Evolutionary conservation across 1,139 yeast species (phyloP).

Genomic region (Yamadazyma jaroonii): DNA sequence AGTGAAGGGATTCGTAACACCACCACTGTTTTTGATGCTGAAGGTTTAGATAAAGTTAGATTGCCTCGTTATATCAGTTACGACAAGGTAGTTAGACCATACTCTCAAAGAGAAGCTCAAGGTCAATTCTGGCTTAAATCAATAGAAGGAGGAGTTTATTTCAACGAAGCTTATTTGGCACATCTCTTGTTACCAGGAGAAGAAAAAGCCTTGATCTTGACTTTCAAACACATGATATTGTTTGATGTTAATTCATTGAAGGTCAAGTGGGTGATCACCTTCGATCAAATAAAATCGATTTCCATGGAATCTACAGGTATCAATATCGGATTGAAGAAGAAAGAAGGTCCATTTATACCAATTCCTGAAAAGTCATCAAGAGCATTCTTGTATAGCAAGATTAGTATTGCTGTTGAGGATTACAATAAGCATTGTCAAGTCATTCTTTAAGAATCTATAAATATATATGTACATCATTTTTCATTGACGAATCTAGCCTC

Average conservation of each 20-base stretch:
- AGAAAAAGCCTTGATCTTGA: constrained; percentile 73
- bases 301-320: constrained; percentile 81
- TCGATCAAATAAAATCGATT: constrained; percentile 62
- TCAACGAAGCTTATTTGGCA: constrained; percentile 75
- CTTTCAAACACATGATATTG: constrained; percentile 68
- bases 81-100: constrained; percentile 72
- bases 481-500: constrained; percentile 7
- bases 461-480: constrained; percentile 1
- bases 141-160: constrained; percentile 75
- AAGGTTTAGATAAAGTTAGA: constrained; percentile 75
- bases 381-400: constrained; percentile 65
- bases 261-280: constrained; percentile 64
- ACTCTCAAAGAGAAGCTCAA: constrained; percentile 80
- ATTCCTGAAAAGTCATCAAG: constrained; percentile 67
- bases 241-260: constrained; percentile 62
- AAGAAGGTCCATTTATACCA: constrained; percentile 74
- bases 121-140: constrained; percentile 92
- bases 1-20: constrained; percentile 94
- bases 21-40: constrained; percentile 85
- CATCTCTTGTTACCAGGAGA: constrained; percentile 82
- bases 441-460: constrained; percentile 19
- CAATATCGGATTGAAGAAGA: constrained; percentile 58
- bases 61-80: constrained; percentile 73
- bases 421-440: constrained; percentile 64
- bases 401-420: constrained; percentile 78